Percentiles rank a stretch among this genome's conserved stretches.
These are phyloP conservation scores for Fulvia fulva DNA, from an alignment of 2,329 filamentous ascomycete species.

Conservation along the genomic window DNA sequence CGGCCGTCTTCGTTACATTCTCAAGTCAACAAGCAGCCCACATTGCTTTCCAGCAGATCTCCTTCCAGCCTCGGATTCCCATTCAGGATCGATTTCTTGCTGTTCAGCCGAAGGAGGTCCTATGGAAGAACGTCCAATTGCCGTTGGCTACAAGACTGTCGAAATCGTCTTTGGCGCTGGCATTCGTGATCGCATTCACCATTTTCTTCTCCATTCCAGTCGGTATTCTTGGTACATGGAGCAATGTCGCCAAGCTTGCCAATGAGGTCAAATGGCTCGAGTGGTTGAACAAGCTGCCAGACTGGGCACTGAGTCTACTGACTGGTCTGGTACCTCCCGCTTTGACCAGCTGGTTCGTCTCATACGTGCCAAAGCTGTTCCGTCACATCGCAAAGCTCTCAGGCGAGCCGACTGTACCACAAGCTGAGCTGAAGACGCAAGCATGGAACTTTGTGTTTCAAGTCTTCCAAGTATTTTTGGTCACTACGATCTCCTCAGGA, in stretches of 20 bases:
- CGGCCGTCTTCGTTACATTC: constrained; percentile 87
- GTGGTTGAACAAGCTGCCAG: constrained; percentile 32
- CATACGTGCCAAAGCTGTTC: constrained; percentile 35
- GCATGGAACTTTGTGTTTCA: constrained; percentile 40
- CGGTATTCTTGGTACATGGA: constrained; percentile 32
- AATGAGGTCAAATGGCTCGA: constrained; percentile 27
- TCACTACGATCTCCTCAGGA: constrained; percentile 39
- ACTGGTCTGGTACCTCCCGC: constrained; percentile 33
- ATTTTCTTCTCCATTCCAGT: constrained; percentile 37
- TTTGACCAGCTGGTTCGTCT: constrained; percentile 31
- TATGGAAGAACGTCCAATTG: constrained; percentile 46
- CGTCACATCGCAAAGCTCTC: constrained; percentile 33
- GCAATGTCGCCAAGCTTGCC: constrained; percentile 33
- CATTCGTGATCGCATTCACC: constrained; percentile 33
- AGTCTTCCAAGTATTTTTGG: constrained; percentile 41
- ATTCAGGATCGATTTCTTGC: constrained; percentile 42
- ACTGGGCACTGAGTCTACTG: constrained; percentile 28
- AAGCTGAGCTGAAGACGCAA: constrained; percentile 42
- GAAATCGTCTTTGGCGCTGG: constrained; percentile 29
- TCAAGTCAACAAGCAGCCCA: constrained; percentile 77
- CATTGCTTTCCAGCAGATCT: constrained; percentile 64
- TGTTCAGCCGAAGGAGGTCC: constrained; percentile 44
- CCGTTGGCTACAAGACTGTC: constrained; percentile 26
- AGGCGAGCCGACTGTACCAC: constrained; percentile 39
- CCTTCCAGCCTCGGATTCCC: constrained; percentile 31